Percentiles rank a stretch among this genome's conserved stretches.
Conservation (phyloP, 805 yeast species). For the Clavispora fructus region DNA sequence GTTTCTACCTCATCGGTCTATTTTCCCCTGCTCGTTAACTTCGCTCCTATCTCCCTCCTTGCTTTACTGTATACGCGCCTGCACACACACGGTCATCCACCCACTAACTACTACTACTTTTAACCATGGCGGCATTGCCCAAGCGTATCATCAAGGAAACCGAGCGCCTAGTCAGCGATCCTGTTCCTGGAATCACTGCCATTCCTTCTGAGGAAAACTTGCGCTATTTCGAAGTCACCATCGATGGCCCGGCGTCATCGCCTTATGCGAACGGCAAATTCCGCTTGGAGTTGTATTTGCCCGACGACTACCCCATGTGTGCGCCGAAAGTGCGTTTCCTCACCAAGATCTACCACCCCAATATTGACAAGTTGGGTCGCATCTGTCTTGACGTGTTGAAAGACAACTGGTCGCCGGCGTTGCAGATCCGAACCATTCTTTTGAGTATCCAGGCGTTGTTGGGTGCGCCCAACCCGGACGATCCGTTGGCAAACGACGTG, state of each 20-base stretch:
- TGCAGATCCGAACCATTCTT: constrained; percentile 88
- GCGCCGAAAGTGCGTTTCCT: constrained; percentile 94
- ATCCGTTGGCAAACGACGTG: constrained; percentile 95
- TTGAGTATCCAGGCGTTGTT: constrained; percentile 88
- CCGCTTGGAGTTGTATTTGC: constrained; percentile 78
- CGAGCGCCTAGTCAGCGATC: constrained; percentile 85
- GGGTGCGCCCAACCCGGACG: constrained; percentile 97
- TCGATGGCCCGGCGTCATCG: constrained; percentile 86
- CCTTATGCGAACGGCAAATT: constrained; percentile 85
- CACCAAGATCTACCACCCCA: constrained; percentile 94
- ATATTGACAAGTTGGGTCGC: constrained; percentile 90
- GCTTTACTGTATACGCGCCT: background rate
- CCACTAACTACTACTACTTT: background rate
- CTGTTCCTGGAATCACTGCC: constrained; percentile 94
- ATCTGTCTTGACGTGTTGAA: constrained; percentile 94
- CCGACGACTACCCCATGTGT: constrained; percentile 97
- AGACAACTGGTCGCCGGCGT: constrained; percentile 96
- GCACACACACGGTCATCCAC: background rate
- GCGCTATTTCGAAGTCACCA: constrained; percentile 85
- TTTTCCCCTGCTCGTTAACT: no score
- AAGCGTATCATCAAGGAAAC: constrained; percentile 96
- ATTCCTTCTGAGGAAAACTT: constrained; percentile 91
- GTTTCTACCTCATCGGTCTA: no score
- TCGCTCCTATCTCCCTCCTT: background rate
- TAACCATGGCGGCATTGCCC: constrained; percentile 58